These are phyloP conservation scores for Aspergillus taichungensis DNA, from an alignment of 495 filamentous ascomycete genomes.

Conservation along the genomic window DNA sequence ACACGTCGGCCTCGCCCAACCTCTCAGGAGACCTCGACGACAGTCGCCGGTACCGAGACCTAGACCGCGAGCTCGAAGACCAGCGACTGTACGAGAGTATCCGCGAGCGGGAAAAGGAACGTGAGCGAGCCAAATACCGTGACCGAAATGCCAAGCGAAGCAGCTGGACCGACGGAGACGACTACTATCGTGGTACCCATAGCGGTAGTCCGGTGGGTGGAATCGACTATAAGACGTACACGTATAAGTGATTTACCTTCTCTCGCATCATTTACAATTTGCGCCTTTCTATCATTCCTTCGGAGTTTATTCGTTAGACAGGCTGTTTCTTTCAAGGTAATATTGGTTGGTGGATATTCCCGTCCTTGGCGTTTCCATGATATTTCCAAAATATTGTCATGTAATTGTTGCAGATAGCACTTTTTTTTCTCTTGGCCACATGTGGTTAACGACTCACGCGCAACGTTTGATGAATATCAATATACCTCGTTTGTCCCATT, in stretches of 20 bases:
- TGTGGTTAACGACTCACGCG: too few species aligned
- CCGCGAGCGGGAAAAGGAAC: constrained; percentile 22
- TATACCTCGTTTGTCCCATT: too few species aligned
- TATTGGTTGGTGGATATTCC: background rate
- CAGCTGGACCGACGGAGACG: constrained; percentile 26
- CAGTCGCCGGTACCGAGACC: constrained; percentile 18
- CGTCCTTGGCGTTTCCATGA: too few species aligned
- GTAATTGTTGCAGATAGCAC: too few species aligned
- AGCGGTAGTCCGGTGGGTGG: constrained; percentile 23
- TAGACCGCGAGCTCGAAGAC: constrained; percentile 19
- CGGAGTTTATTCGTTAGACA: background rate
- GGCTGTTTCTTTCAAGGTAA: too few species aligned
- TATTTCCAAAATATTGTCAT: too few species aligned
- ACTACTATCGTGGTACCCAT: constrained; percentile 34
- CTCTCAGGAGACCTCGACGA: constrained; percentile 21
- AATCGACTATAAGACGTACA: constrained; percentile 24
- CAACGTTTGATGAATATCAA: too few species aligned
- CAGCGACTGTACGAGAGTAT: constrained; percentile 17
- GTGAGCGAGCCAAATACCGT: constrained; percentile 19
- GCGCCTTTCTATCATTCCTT: background rate
- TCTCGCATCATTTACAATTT: background rate
- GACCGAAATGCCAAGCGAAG: constrained; percentile 14
- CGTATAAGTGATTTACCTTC: constrained; percentile 16
- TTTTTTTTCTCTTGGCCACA: too few species aligned
- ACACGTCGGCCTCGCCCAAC: constrained; percentile 14